Base-by-base conservation (phyloP, 345 rosid genomes). In the Eucalyptus erythrocorys region DNA sequence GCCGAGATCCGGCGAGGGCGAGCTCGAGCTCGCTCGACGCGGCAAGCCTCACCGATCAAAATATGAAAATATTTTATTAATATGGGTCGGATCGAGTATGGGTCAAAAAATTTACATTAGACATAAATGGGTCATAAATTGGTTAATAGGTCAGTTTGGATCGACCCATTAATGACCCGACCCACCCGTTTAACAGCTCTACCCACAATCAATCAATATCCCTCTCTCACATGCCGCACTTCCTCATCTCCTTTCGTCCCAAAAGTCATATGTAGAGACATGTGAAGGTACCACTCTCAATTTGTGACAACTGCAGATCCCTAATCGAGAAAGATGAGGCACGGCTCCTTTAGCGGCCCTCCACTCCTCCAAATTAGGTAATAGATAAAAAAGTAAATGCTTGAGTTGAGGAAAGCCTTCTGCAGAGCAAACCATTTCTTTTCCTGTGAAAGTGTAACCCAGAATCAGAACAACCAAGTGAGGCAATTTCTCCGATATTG, bases 271-370 rank as follows among this genome's bases (percentile, higher is more conserved):
- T 14, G 10, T 64, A 34, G 76, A 15, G 76, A 64, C 21, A n/a
- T 17, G 37, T n/a, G 15, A 4, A 6, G 37, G 40, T 61, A 30
- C 32, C 37, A 4, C 4, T 10, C 16, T 64, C 76, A 64, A 64
- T 2, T 14, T 1, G 71, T 3, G 3, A 64, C 37, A 64, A 0
- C 0, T 0, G 5, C 0, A 0, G 37, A n/a, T 64, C 19, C 76
- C 76, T n/a, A 64, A n/a, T 64, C 10, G 76, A 64, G 40, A 64
- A 64, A 64, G 76, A 64, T 64, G 68, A 37, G 90, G 22, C 93
- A 95, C 89, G 27, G 94, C 95, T 85, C 92, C 93, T 92, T 90
- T 87, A 45, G 85, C 91, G 24, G 92, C 87, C n/a, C 13, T 32
- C 93, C 92, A 92, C 48, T 90, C 91, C 90, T 89, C 91, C 79